These are phyloP conservation scores for Porodaedalea pini DNA, from an alignment of 1,284 basidiomycete genomes.

Conservation along the genomic window DNA sequence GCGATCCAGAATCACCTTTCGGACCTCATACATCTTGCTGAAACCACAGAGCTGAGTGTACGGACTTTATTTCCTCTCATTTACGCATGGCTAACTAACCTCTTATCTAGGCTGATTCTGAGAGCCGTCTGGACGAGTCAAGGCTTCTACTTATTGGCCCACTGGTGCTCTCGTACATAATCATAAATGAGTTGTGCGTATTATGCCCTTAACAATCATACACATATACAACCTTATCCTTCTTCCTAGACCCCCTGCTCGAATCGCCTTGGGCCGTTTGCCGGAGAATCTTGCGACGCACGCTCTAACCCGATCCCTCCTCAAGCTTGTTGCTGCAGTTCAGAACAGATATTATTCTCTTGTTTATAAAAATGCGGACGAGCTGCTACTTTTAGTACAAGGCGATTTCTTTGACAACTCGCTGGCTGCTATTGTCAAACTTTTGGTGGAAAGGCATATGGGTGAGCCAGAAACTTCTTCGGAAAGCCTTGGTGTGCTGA, in stretches of 20 bases:
- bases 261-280: slow-evolving; percentile 49
- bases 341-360: slow-evolving; percentile 51
- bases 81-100: background rate
- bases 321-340: slow-evolving; percentile 45
- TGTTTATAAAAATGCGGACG: slow-evolving; percentile 48
- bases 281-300: slow-evolving; percentile 42
- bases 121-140: slow-evolving; percentile 37
- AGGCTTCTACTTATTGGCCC: slow-evolving; percentile 53
- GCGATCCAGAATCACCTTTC: slow-evolving; percentile 21
- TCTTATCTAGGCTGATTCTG: background rate
- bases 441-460: slow-evolving; percentile 46
- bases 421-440: slow-evolving; percentile 41
- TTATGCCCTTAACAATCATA: background rate
- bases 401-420: slow-evolving; percentile 22
- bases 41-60: slow-evolving; percentile 51
- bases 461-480: slow-evolving; percentile 47
- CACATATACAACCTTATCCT: no score
- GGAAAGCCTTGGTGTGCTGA: no score
- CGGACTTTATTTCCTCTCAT: slow-evolving; percentile 21
- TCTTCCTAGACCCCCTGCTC: slow-evolving; percentile 49
- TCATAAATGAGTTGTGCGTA: slow-evolving; percentile 55
- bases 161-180: slow-evolving; percentile 58
- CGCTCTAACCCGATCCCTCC: slow-evolving; percentile 44
- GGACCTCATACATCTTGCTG: slow-evolving; percentile 47
- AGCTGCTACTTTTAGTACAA: slow-evolving; percentile 44